phyloP scores from a whole-genome alignment of 1,139 yeast species.

The Debaryomyces udenii region DNA sequence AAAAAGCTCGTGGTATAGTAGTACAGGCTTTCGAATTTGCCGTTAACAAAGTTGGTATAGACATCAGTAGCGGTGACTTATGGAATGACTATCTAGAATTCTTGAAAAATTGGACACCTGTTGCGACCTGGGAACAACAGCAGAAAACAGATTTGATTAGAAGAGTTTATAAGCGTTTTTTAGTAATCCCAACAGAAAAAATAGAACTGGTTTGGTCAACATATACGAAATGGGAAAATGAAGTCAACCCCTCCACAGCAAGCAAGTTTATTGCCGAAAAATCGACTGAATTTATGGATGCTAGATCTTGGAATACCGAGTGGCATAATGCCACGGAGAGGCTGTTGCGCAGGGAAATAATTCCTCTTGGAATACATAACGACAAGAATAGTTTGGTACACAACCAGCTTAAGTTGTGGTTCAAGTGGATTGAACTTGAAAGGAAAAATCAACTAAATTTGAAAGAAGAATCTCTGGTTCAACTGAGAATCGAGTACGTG shows the following conservation, averaged over 20 bases:
- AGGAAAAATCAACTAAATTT: constrained; percentile 67
- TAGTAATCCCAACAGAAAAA: constrained; percentile 71
- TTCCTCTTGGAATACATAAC: constrained; percentile 33
- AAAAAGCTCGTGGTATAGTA: constrained; percentile 74
- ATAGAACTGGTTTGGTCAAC: constrained; percentile 80
- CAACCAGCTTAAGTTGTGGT: constrained; percentile 61
- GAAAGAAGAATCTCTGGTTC: constrained; percentile 48
- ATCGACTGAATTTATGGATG: constrained; percentile 87
- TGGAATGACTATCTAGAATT: constrained; percentile 89
- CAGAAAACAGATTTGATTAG: constrained; percentile 79
- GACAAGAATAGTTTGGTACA: constrained; percentile 28
- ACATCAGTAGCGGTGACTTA: constrained; percentile 67
- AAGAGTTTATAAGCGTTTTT: constrained; percentile 69
- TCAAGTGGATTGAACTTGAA: constrained; percentile 81
- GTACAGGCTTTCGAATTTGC: constrained; percentile 87
- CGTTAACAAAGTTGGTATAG: constrained; percentile 74
- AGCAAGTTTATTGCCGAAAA: constrained; percentile 83
- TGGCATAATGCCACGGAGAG: constrained; percentile 61
- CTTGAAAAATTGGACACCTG: constrained; percentile 75
- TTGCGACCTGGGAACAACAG: constrained; percentile 84
- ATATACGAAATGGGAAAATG: constrained; percentile 84
- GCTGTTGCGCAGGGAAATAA: constrained; percentile 37
- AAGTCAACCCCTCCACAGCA: constrained; percentile 73
- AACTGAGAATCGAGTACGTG: constrained; percentile 70
- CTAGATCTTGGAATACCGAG: constrained; percentile 78